Base-by-base conservation (phyloP, 2,329 filamentous ascomycete species). In the Thielaviopsis populi region DNA sequence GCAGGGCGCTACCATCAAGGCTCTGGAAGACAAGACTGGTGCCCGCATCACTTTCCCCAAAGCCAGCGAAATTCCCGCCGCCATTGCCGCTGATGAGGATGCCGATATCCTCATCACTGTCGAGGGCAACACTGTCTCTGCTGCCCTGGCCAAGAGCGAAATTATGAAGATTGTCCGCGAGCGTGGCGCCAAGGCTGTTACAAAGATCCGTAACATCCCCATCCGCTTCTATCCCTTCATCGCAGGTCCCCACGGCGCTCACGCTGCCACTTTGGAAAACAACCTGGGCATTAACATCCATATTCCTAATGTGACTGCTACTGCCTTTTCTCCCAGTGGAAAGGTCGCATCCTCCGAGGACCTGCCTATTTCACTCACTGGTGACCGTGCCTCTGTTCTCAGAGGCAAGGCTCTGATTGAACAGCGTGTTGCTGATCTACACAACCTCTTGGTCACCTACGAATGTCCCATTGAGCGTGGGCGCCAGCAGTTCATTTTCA, bases 201-300 rank as follows among this genome's bases (percentile, higher is more conserved):
- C 90, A 65, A 89, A 88, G 69, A 75, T 99, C 68, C 89, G 86
- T 74, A 85, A 86, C 59, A 87, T 99, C 66, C 91, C 94, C 7
- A 83, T 90, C 30, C 91, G 96, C 72, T 95, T 94, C 74, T 99
- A 94, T 75, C 92, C 92, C 62, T 99, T 99, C 78, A 86, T 99
- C 73, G 87, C 90, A 27, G 91, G 91, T 59, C 83, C 86, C 10
- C 82, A 87, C 72, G 89, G 91, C 72, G 78, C 81, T 58, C 77
- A 83, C 61, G 76, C 89, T 63, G 79, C 83, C 68, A 80, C 81
- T 43, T 79, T 96, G 62, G 87, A 92, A 74, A 86, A 92, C 72
- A 82, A 82, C 67, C 87, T 86, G 67, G 88, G 89, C 67, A 79
- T 96, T 42, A 86, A 88, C 72, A 80, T 99, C 67, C 83, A 88